Base-by-base conservation (phyloP, 116 monocot species). In the Phalaenopsis hybrid region DNA sequence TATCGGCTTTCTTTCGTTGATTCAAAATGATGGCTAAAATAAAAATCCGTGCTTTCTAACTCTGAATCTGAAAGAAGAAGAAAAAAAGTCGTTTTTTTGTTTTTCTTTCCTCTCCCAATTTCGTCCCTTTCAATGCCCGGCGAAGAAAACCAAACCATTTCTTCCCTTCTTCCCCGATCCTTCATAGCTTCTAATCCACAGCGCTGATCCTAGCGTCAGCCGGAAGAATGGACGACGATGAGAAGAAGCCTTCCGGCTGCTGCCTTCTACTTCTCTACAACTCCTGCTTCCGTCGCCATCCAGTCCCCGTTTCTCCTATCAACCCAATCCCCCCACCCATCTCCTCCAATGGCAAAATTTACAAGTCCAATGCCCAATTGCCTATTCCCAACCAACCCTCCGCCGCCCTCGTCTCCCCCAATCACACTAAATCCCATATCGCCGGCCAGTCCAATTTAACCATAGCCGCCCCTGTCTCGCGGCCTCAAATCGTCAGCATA, bases 191-290 rank as follows among this genome's bases (percentile, higher is more conserved):
- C 15, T 4, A 55, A 55, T 55, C 55, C 55, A 55, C 55, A 55
- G 20, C 46, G 48, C 75, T 6, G 51, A 5, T 28, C 17, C 12
- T 31, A 21, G 28, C 51, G 49, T 50, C 31, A 18, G 51, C 51
- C 13, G 78, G 33, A 44, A 44, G 21, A 72, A 83, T 78, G 84
- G 85, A 81, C 15, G 80, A 82, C 33, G 72, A 33, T 15, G 51
- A 74, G 44, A 63, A 43, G 79, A 81, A 74, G 61, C 78, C 87
- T 7, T 79, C 86, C 0, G 88, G 88, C 8, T 90, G 90, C 75
- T 83, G 81, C 50, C 82, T 90, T 28, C 55, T 88, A 8, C 25
- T 80, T 57, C 43, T 88, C 45, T 88, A 88, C 83, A 82, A 83
- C 65, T 69, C n/a, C 74, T 37, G 37, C 37, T 90, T 90, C 88